Conservation (phyloP, 2,329 filamentous ascomycete genomes). For the Dactylellina cionopaga region DNA sequence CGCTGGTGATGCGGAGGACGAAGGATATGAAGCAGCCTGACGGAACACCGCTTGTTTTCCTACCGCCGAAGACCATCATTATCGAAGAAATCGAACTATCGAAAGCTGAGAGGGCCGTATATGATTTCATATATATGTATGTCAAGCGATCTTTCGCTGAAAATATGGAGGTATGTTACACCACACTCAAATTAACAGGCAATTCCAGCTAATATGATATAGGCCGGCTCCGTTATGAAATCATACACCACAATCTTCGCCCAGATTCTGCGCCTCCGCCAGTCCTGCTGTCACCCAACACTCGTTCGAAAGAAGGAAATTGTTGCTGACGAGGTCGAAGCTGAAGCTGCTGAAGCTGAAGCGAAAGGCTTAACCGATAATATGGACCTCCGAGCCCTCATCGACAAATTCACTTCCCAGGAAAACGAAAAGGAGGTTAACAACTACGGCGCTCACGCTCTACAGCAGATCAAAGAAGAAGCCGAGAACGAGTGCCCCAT, state of each 20-base stretch:
- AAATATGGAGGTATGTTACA: slow-evolving; percentile 72
- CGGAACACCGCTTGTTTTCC: slow-evolving; percentile 79
- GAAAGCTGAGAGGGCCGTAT: slow-evolving; percentile 84
- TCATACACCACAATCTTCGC: slow-evolving; percentile 97
- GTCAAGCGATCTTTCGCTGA: slow-evolving; percentile 85
- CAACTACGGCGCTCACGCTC: slow-evolving; percentile 83
- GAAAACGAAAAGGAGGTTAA: slow-evolving; percentile 73
- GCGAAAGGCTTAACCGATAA: slow-evolving; percentile 82
- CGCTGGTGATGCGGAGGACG: slow-evolving; percentile 90
- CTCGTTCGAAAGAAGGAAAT: slow-evolving; percentile 86
- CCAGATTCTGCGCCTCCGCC: slow-evolving; percentile 89
- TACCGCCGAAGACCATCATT: slow-evolving; percentile 83
- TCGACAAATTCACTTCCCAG: slow-evolving; percentile 80
- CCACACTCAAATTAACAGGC: not conserved
- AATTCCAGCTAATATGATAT: slow-evolving; percentile 31
- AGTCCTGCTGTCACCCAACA: slow-evolving; percentile 92
- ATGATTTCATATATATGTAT: slow-evolving; percentile 85
- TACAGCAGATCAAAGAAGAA: slow-evolving; percentile 91
- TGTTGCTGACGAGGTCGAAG: slow-evolving; percentile 87
- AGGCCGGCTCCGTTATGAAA: slow-evolving; percentile 88
- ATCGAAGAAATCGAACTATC: slow-evolving; percentile 89
- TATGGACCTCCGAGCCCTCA: slow-evolving; percentile 90
- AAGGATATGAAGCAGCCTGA: slow-evolving; percentile 98
- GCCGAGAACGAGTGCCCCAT: slow-evolving; percentile 90
- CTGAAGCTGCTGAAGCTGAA: slow-evolving; percentile 78